A percentile compares a stretch with the other conserved stretches of the same genome.
Conservation (phyloP, 345 rosid species). For the Murraya koenigii region DNA sequence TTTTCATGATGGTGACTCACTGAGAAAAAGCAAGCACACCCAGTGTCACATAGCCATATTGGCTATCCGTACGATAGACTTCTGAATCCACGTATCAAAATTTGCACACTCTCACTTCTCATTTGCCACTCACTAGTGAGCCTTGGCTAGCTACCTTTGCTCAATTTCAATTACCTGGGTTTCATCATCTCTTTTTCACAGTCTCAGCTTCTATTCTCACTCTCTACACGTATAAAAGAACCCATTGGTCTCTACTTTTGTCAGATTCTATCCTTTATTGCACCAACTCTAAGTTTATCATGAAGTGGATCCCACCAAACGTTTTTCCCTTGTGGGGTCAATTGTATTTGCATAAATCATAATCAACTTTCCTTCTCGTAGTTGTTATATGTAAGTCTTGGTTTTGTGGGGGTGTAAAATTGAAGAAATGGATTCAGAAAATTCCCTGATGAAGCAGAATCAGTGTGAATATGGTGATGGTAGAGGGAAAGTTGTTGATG, state of each 20-base stretch:
- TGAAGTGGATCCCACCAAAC: background rate
- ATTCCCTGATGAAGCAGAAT: background rate
- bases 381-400: background rate
- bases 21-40: background rate
- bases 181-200: slow-evolving; percentile 8
- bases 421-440: background rate
- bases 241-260: background rate
- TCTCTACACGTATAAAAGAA: too few species aligned
- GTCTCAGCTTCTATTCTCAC: background rate
- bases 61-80: background rate
- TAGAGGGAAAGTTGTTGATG: background rate
- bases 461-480: background rate
- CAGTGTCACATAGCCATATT: background rate
- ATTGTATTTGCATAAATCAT: too few species aligned
- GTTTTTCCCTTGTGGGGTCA: background rate
- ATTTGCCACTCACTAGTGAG: background rate
- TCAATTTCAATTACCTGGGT: background rate
- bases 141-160: background rate
- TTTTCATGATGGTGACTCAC: too few species aligned
- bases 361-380: too few species aligned
- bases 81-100: background rate
- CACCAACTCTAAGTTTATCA: slow-evolving; percentile 1
- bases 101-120: background rate
- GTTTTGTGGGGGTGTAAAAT: background rate
- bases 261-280: background rate